Base-by-base conservation (phyloP, 495 filamentous ascomycete species). In the Terfezia claveryi region DNA sequence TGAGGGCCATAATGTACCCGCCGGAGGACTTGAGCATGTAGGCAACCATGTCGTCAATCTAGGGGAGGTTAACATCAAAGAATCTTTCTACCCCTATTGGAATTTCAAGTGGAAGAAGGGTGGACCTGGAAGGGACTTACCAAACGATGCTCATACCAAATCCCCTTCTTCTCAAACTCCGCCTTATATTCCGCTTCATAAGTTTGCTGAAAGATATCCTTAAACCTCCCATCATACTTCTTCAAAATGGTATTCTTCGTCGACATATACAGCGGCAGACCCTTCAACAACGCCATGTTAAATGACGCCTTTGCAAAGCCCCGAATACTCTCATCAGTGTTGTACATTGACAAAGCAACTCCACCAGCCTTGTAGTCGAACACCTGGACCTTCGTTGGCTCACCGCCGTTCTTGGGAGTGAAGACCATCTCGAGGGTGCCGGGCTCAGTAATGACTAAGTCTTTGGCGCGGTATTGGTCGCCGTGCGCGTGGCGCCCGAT, bases 231-330 rank as follows among this genome's bases (percentile, higher is more conserved):
- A 66, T 98, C 91, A 71, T 98, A 98, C 68, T 85, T 85, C 81
- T 98, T 98, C 61, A 98, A 71, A 64, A 98, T 98, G 57, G 91
- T 98, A 73, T 96, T 95, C 80, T 98, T 98, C 68, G 91, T 98
- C 77, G 83, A 91, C 87, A 96, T 87, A 72, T 96, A 98, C 62
- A 98, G 72, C 16, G 91, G 91, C 49, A 94, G 70, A 56, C 71
- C 72, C 77, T 94, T 92, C 68, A 77, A 73, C 36, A 98, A 70
- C 17, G 91, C 91, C 58, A 93, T 76, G 77, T 94, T 92, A 80
- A 98, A 96, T 61, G 78, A 83, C 53, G 91, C 83, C 64, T 95
- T 91, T 54, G 91, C 91, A 65, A 98, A 98, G 51, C 91, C 91
- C 23, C 71, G 68, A 67, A 98, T 98, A 60, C 83, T 89, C 59